Evolutionary conservation across 371 early-diverging fungal species (phyloP).

Genomic region (Synchytrium microbalum): DNA sequence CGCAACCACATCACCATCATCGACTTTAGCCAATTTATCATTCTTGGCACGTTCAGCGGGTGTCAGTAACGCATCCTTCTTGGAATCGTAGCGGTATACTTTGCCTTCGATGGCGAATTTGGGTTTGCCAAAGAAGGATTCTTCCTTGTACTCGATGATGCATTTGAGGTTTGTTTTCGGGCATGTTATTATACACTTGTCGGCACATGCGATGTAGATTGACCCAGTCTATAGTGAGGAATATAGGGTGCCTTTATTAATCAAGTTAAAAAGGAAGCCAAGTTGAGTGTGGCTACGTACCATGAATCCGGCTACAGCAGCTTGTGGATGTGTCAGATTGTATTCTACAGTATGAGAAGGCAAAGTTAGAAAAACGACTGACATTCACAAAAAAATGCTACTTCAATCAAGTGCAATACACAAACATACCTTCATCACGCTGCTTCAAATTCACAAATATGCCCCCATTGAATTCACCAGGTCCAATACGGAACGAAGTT

Average conservation of each 20-base stretch:
- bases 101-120: constrained; percentile 84
- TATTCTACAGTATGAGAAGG: constrained; percentile 61
- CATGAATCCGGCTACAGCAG: constrained; percentile 86
- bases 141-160: constrained; percentile 83
- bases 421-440: constrained; percentile 34
- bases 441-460: constrained; percentile 42
- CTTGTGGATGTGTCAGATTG: constrained; percentile 78
- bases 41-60: constrained; percentile 25
- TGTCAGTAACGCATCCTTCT: constrained; percentile 12
- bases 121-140: constrained; percentile 75
- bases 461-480: constrained; percentile 46
- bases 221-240: too few relatives aligned
- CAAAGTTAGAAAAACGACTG: constrained; percentile 48
- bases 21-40: constrained; percentile 34
- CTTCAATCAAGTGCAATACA: too few relatives aligned
- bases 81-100: constrained; percentile 47
- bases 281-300: too few relatives aligned
- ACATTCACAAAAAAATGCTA: too few relatives aligned
- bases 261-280: too few relatives aligned
- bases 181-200: constrained; percentile 68
- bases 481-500: constrained; percentile 57
- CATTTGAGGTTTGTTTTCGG: constrained; percentile 63
- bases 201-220: constrained; percentile 84
- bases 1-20: constrained; percentile 39
- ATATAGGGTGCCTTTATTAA: too few relatives aligned